A percentile compares a stretch with the other conserved stretches of the same genome.
These are phyloP conservation scores for Rosa hybrid DNA, from an alignment of 331 rosid species.

Conservation along the genomic window DNA sequence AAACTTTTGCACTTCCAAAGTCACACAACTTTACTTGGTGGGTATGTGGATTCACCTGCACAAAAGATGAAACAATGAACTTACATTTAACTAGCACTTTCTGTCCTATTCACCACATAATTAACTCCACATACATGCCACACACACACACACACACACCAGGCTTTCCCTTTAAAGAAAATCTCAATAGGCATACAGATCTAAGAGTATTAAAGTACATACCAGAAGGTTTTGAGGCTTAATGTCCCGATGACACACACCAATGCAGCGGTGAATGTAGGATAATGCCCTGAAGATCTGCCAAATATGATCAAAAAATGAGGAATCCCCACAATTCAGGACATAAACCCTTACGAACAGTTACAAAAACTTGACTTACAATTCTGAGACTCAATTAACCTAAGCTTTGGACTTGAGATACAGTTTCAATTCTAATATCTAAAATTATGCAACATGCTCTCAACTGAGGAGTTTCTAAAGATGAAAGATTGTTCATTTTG, in stretches of 20 bases:
- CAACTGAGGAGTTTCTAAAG: not conserved
- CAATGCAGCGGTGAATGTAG: conserved; percentile 88
- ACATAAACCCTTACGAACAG: not conserved
- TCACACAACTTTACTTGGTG: conserved; percentile 96
- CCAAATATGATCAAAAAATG: conserved; percentile 24
- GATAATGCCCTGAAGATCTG: conserved; percentile 93
- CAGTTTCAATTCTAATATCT: not conserved
- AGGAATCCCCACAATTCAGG: conserved; percentile 2
- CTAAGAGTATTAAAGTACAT: conserved; percentile 14
- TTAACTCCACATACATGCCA: not conserved
- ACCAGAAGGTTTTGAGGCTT: conserved; percentile 98
- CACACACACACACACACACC: not conserved
- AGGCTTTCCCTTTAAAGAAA: not conserved
- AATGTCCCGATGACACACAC: conserved; percentile 96
- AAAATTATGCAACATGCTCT: not conserved
- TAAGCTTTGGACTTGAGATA: conserved; percentile 2
- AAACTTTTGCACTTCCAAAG: conserved; percentile 96
- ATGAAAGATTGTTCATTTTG: not conserved
- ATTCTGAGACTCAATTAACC: not conserved
- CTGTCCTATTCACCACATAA: not conserved
- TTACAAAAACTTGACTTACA: not conserved
- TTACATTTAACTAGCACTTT: not conserved
- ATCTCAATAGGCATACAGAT: not conserved
- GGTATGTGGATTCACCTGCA: conserved; percentile 96
- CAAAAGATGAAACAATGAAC: conserved; percentile 1